phyloP scores from a whole-genome alignment of 169 alveolate species.

The Cryptosporidium sp. region DNA sequence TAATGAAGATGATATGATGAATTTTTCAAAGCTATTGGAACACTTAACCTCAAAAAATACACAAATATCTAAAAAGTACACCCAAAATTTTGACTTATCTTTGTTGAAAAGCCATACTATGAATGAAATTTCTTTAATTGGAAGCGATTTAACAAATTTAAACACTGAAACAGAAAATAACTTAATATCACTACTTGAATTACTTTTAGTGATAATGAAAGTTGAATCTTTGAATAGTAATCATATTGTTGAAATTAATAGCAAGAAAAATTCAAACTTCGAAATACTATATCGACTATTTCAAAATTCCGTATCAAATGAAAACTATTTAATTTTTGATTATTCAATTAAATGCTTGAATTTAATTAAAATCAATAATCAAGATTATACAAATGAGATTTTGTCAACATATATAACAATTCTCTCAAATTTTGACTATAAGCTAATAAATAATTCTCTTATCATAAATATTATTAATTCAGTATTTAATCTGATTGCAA shows the following conservation, averaged over 20 bases:
- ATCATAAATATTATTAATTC: constrained; percentile 36
- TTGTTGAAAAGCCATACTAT: constrained; percentile 16
- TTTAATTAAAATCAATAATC: constrained; percentile 3
- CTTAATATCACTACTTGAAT: not conserved
- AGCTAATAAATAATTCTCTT: not conserved
- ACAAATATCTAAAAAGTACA: constrained; percentile 30
- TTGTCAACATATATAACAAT: constrained; percentile 10
- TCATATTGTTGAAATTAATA: not conserved
- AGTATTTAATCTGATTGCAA: constrained; percentile 23
- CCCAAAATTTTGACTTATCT: constrained; percentile 20
- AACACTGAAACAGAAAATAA: not conserved
- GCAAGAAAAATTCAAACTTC: not conserved
- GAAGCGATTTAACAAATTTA: not conserved
- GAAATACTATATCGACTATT: constrained; percentile 5
- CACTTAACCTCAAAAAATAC: constrained; percentile 13
- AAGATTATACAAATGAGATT: constrained; percentile 5
- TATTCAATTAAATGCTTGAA: constrained; percentile 23
- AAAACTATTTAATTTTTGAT: not conserved
- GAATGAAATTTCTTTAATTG: constrained; percentile 13
- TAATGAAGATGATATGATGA: constrained; percentile 24
- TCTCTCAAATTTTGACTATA: not conserved
- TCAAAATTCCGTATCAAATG: not conserved
- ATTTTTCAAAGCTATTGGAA: constrained; percentile 26
- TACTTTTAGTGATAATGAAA: constrained; percentile 22
- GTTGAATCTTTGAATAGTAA: constrained; percentile 31